Evolutionary conservation across 495 filamentous ascomycete genomes (phyloP).

Genomic region (Ramalina intermedia): DNA sequence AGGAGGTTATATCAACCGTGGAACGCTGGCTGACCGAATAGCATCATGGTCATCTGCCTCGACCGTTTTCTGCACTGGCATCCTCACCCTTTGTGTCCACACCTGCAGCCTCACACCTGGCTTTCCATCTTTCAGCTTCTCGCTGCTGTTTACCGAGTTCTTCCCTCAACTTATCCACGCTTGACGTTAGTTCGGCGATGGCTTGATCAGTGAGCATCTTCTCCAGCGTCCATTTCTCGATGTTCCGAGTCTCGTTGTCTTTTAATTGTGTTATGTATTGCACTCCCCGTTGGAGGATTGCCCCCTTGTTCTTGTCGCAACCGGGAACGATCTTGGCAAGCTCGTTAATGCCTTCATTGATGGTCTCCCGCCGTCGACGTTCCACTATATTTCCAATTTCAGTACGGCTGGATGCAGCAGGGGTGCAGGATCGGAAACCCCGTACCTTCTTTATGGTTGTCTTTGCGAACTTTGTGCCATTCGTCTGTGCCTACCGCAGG

Average conservation of each 20-base stretch:
- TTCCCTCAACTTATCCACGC: slow-evolving; percentile 78
- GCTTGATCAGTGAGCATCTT: slow-evolving; percentile 92
- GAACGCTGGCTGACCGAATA: too few relatives aligned
- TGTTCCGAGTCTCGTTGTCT: slow-evolving; percentile 83
- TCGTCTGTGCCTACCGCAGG: slow-evolving; percentile 90
- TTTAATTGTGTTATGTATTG: slow-evolving; percentile 88
- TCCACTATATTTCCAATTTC: slow-evolving; percentile 48
- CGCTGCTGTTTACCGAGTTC: slow-evolving; percentile 58
- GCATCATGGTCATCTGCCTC: background rate
- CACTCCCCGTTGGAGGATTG: slow-evolving; percentile 86
- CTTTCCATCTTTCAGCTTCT: slow-evolving; percentile 77
- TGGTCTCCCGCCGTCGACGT: slow-evolving; percentile 91
- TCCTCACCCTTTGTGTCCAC: slow-evolving; percentile 26
- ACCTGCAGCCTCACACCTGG: slow-evolving; percentile 61
- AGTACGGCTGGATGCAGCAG: background rate
- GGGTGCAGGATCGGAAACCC: slow-evolving; percentile 1
- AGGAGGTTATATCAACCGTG: too few relatives aligned
- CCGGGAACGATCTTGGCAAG: slow-evolving; percentile 94
- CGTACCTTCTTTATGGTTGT: slow-evolving; percentile 98
- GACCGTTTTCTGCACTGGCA: background rate
- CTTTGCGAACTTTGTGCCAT: slow-evolving; percentile 94
- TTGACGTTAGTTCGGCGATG: slow-evolving; percentile 73
- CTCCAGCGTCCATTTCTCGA: slow-evolving; percentile 93
- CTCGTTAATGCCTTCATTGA: slow-evolving; percentile 98
- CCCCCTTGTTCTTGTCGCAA: slow-evolving; percentile 98